Evolutionary conservation across 2,329 filamentous ascomycete genomes (phyloP).

Genomic region (Scytalidium lignicola): DNA sequence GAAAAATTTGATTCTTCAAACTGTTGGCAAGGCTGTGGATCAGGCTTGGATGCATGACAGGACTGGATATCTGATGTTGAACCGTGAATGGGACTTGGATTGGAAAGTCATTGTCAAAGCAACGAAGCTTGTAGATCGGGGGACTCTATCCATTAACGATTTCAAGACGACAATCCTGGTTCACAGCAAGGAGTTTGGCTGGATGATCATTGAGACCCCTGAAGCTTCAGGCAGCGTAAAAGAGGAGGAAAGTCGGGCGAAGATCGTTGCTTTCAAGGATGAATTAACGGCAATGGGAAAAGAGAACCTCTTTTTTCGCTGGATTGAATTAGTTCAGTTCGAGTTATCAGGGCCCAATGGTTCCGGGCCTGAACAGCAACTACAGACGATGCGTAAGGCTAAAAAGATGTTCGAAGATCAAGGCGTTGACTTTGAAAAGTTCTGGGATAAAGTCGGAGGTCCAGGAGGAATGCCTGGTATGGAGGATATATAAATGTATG

Average conservation of each 20-base stretch:
- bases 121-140: conserved; percentile 62
- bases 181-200: conserved; percentile 62
- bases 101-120: conserved; percentile 76
- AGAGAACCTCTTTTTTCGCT: conserved; percentile 83
- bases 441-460: conserved; percentile 68
- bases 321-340: conserved; percentile 89
- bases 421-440: conserved; percentile 74
- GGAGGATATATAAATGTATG: conserved; percentile 24
- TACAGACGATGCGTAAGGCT: conserved; percentile 67
- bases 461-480: conserved; percentile 50
- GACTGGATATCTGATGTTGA: conserved; percentile 84
- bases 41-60: conserved; percentile 64
- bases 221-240: conserved; percentile 40
- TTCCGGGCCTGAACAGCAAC: conserved; percentile 70
- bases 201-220: conserved; percentile 63
- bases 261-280: conserved; percentile 77
- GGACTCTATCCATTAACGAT: conserved; percentile 54
- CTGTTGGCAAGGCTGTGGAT: conserved; percentile 64
- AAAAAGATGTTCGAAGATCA: conserved; percentile 69
- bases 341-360: conserved; percentile 75
- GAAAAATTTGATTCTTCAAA: conserved; percentile 53
- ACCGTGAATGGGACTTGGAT: conserved; percentile 81
- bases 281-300: conserved; percentile 71
- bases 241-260: conserved; percentile 61
- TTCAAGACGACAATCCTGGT: conserved; percentile 65